Evolutionary conservation across 1,284 basidiomycete genomes (phyloP).

Genomic region (Puccinia brachypodii): DNA sequence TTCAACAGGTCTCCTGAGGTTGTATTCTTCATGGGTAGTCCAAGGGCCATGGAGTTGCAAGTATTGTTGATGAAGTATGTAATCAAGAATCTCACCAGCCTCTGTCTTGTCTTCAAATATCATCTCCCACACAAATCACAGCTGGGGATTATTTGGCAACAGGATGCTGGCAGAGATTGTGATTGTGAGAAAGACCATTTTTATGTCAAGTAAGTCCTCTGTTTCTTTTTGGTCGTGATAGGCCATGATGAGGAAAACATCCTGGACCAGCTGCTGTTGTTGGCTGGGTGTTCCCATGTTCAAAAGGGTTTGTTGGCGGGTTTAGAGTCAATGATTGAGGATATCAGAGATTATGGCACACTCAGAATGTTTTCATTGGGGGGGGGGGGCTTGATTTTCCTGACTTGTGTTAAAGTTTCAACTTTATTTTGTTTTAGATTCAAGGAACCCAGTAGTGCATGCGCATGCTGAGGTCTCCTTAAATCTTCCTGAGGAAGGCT

Average conservation of each 20-base stretch:
- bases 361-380: no score
- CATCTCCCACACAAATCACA: neutral
- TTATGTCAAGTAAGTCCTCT: neutral
- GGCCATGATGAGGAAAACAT: neutral
- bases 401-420: no score
- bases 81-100: neutral
- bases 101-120: neutral
- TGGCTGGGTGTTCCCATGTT: neutral
- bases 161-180: neutral
- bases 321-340: no score
- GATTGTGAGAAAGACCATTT: neutral
- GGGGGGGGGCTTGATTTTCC: no score
- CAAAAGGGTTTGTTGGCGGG: neutral
- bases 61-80: neutral
- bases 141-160: neutral
- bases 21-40: neutral
- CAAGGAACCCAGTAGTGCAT: no score
- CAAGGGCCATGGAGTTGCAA: neutral
- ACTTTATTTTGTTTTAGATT: no score
- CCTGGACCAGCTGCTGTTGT: neutral
- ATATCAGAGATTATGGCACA: no score
- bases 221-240: neutral
- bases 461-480: no score
- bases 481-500: no score
- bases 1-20: neutral